These are phyloP conservation scores for Hyphopichia buzzinii DNA, from an alignment of 1,139 yeast species.

Conservation along the genomic window DNA sequence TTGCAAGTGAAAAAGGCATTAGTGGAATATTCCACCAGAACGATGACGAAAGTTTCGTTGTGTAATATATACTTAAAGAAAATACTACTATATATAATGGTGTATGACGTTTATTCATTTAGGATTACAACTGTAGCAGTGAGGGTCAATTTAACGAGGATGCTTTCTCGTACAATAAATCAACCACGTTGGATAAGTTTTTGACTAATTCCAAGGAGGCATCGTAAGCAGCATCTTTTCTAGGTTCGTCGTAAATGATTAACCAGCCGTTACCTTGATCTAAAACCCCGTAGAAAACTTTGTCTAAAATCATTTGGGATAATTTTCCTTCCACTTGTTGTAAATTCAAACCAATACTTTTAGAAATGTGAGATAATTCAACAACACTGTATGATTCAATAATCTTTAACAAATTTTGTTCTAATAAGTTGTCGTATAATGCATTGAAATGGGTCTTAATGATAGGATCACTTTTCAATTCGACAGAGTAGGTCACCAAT, in stretches of 20 bases:
- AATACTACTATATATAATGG: background rate
- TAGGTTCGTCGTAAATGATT: conserved; percentile 85
- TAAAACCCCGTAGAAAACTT: conserved; percentile 89
- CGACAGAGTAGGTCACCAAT: conserved; percentile 65
- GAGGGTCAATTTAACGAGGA: conserved; percentile 56
- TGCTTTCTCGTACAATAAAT: conserved; percentile 90
- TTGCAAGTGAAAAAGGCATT: conserved; percentile 41
- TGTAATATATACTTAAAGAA: conserved; percentile 1
- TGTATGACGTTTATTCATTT: background rate
- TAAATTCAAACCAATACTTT: conserved; percentile 81
- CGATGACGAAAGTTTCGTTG: background rate
- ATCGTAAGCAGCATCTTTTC: conserved; percentile 84
- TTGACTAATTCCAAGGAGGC: conserved; percentile 84
- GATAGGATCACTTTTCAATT: conserved; percentile 81
- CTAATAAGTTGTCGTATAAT: conserved; percentile 86
- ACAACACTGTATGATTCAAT: conserved; percentile 96
- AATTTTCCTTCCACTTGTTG: conserved; percentile 92
- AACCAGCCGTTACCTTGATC: conserved; percentile 99
- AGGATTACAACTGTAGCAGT: background rate
- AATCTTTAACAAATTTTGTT: conserved; percentile 89
- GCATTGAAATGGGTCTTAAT: conserved; percentile 92
- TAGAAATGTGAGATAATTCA: conserved; percentile 84
- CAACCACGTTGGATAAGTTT: conserved; percentile 86
- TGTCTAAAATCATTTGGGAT: conserved; percentile 94
- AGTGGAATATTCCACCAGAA: conserved; percentile 31